Base-by-base conservation (phyloP, 208 protist species). In the Plasmodiophora brassicae region DNA sequence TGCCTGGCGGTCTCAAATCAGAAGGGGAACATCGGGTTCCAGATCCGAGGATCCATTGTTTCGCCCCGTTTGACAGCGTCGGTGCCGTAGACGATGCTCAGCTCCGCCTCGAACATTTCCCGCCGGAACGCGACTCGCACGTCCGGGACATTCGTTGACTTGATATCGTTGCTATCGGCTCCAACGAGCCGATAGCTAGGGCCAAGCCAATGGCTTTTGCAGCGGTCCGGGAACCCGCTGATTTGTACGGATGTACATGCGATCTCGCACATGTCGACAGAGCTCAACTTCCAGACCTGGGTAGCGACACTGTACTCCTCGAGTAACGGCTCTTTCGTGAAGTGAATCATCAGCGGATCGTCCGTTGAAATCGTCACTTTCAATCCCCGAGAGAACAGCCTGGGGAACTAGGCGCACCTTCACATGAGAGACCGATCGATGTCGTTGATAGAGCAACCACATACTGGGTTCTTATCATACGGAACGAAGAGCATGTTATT, bases 401-500 rank as follows among this genome's bases (percentile, higher is more conserved):
- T 89, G 0, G 88, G 71, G n/a, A 92, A 84, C 65, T 78, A 32
- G 41, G 20, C 65, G 5, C 65, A 5, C 10, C n/a, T 38, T 38
- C 20, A 14, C 20, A 78, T 38, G 14, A 8, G 65, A 8, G 20
- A 78, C 32, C 14, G 46, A 54, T n/a, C 10, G 22, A 78, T 5
- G 5, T 5, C 65, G n/a, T n/a, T 32, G n/a, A 78, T 78, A 54
- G 46, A 54, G 5, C 1, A 45, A 35, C 28, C 41, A 85, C 41
- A 10, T 22, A 50, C 83, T 32, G 97, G 97, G 91, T 98, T 98
- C 85, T 95, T 95, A 44, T 97, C 65, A 90, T 98, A 99, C n/a
- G 94, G 92, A 39, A 99, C 90, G 90, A 99, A 99, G 1, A 99
- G 94, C 5, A 95, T 94, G 93, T 99, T 99, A 93, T 99, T 99